Evolutionary conservation across 148 eudicot species (phyloP).

Genomic region (Rhododendron vialii): DNA sequence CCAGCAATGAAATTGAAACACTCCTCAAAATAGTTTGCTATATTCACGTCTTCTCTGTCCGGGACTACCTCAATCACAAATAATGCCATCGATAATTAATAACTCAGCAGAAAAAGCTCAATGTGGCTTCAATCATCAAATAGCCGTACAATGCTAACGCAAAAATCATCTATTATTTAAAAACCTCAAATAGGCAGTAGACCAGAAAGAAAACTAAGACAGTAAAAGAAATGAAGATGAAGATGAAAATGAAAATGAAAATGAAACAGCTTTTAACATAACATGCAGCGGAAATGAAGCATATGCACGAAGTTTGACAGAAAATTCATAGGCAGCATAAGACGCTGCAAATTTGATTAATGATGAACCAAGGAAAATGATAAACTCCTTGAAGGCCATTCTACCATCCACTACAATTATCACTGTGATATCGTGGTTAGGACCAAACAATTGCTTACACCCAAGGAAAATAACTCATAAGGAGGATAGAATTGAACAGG

Average conservation of each 20-base stretch:
- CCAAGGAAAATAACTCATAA: not conserved
- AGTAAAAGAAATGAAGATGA: not conserved
- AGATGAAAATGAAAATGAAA: not conserved
- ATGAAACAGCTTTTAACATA: not conserved
- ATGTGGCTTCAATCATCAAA: not conserved
- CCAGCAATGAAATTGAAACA: conserved; percentile 79
- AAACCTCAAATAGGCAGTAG: not conserved
- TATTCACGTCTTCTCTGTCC: conserved; percentile 48
- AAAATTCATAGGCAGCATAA: not conserved
- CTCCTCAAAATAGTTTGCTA: conserved; percentile 65
- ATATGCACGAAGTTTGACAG: not conserved
- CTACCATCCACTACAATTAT: not conserved
- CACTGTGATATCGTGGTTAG: not conserved
- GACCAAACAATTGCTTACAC: not conserved
- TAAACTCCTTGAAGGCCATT: not conserved
- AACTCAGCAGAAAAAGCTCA: not conserved
- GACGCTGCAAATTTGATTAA: not conserved
- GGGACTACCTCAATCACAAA: conserved; percentile 43
- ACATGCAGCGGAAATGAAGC: not conserved
- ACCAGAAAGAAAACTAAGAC: not conserved
- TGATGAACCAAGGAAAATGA: not conserved
- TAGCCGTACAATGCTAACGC: not conserved
- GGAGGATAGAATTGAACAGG: not conserved
- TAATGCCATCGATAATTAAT: conserved; percentile 1
- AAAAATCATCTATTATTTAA: not conserved